A percentile compares a stretch with the other conserved stretches of the same genome.
phyloP scores from a whole-genome alignment of 2,329 filamentous ascomycete species.

The Scleromitrula shiraiana region DNA sequence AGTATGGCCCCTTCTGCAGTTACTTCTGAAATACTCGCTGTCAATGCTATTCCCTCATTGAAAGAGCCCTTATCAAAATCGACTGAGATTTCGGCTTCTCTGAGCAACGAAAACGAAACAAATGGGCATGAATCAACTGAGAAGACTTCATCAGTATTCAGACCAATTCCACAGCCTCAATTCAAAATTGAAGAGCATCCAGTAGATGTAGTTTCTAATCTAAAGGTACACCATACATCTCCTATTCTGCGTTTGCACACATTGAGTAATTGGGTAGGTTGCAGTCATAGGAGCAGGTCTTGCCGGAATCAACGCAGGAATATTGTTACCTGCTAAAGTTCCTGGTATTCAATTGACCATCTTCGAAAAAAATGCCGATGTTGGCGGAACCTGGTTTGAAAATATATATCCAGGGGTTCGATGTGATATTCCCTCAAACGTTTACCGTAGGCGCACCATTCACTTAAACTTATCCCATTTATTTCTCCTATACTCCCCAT shows the following conservation, averaged over 20 bases:
- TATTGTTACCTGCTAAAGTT: constrained; percentile 60
- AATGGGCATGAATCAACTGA: not conserved
- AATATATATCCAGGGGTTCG: constrained; percentile 33
- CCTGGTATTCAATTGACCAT: constrained; percentile 43
- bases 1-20: constrained; percentile 1
- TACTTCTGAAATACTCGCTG: not conserved
- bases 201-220: not conserved
- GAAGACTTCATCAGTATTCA: not conserved
- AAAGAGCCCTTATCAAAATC: not conserved
- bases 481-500: not conserved
- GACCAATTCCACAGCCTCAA: constrained; percentile 1
- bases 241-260: not conserved
- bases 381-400: constrained; percentile 45
- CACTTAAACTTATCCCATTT: not conserved
- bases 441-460: no score
- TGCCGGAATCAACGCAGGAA: constrained; percentile 54
- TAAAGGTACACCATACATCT: not conserved
- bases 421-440: constrained; percentile 31
- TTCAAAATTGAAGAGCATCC: constrained; percentile 12
- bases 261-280: not conserved
- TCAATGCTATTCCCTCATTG: not conserved
- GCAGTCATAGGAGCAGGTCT: constrained; percentile 55
- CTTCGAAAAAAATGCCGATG: constrained; percentile 40
- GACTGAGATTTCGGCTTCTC: not conserved
- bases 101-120: not conserved